Evolutionary conservation across 2,329 filamentous ascomycete species (phyloP).

Genomic region (Hymenoscyphus scutula): DNA sequence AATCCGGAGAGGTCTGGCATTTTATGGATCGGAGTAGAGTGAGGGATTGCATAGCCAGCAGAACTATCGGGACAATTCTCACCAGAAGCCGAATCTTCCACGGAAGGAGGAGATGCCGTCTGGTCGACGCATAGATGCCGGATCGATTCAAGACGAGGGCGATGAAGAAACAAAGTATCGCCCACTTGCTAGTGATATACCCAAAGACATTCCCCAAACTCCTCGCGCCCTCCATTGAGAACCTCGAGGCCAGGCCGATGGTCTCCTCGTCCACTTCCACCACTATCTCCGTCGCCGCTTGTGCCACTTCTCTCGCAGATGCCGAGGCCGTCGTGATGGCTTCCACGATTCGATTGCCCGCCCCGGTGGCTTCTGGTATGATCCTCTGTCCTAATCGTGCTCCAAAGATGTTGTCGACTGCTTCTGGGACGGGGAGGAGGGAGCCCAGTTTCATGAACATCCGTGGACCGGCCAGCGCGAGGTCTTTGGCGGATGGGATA

Average conservation of each 20-base stretch:
- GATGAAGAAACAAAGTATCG: constrained; percentile 80
- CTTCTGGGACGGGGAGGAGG: constrained; percentile 59
- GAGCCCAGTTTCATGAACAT: constrained; percentile 67
- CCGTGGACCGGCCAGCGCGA: constrained; percentile 67
- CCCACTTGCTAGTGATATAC: constrained; percentile 91
- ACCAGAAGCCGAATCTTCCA: constrained; percentile 71
- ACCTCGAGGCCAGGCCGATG: constrained; percentile 43
- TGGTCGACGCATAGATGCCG: constrained; percentile 86
- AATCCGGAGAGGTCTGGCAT: constrained; percentile 82
- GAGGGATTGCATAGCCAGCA: constrained; percentile 67
- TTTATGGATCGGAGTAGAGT: constrained; percentile 79
- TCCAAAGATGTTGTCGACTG: constrained; percentile 52
- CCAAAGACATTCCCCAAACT: constrained; percentile 84
- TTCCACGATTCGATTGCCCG: constrained; percentile 43
- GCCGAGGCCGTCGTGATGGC: constrained; percentile 41
- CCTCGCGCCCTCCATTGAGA: constrained; percentile 59
- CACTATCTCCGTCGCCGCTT: constrained; percentile 29
- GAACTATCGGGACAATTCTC: constrained; percentile 66
- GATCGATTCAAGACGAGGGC: constrained; percentile 88
- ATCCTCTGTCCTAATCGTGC: constrained; percentile 55
- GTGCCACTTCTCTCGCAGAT: constrained; percentile 35
- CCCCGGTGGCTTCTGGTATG: constrained; percentile 57
- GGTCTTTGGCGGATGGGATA: constrained; percentile 64
- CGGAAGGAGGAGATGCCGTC: constrained; percentile 72
- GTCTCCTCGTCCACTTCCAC: constrained; percentile 44